Percentiles rank a stretch among this genome's conserved stretches.
phyloP scores from a whole-genome alignment of 75 land plant species.

The Picea glauca region DNA sequence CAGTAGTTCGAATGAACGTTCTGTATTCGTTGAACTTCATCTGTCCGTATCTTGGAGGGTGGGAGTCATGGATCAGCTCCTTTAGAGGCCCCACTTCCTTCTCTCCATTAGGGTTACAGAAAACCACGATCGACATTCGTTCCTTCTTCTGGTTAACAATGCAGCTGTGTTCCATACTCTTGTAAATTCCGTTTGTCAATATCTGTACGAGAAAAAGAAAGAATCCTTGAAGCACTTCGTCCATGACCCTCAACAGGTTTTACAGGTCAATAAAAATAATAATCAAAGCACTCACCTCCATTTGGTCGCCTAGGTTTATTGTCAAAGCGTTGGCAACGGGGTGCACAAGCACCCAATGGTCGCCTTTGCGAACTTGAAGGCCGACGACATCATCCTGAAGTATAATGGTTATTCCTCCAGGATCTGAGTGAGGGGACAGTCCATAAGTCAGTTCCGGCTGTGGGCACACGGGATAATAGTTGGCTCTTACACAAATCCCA shows the following conservation, averaged over 20 bases:
- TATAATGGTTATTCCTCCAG: slow-evolving; percentile 28
- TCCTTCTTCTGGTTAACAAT: slow-evolving; percentile 19
- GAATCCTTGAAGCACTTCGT: too few relatives aligned
- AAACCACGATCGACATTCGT: slow-evolving; percentile 24
- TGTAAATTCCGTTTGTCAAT: slow-evolving; percentile 29
- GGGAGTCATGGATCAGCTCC: slow-evolving; percentile 14
- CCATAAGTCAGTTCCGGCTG: too few relatives aligned
- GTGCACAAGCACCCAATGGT: slow-evolving; percentile 23
- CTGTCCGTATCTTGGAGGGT: slow-evolving; percentile 4
- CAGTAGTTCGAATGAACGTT: slow-evolving; percentile 1
- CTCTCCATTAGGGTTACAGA: slow-evolving; percentile 14
- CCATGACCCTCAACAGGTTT: too few relatives aligned
- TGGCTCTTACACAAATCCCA: too few relatives aligned
- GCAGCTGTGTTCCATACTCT: slow-evolving; percentile 30
- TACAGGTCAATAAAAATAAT: too few relatives aligned
- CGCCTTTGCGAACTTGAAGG: slow-evolving; percentile 26
- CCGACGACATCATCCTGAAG: slow-evolving; percentile 33
- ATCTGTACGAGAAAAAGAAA: slow-evolving; percentile 12
- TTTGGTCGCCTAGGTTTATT: slow-evolving; percentile 31
- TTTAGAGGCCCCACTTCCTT: slow-evolving; percentile 11
- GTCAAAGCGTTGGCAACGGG: not conserved
- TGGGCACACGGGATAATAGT: too few relatives aligned
- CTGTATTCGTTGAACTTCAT: slow-evolving; percentile 25
- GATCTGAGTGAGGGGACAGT: not conserved
- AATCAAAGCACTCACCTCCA: slow-evolving; percentile 9